A percentile compares a stretch with the other conserved stretches of the same genome.
Conservation (phyloP, 208 protist species). For the Crithidia expoeki region DNA sequence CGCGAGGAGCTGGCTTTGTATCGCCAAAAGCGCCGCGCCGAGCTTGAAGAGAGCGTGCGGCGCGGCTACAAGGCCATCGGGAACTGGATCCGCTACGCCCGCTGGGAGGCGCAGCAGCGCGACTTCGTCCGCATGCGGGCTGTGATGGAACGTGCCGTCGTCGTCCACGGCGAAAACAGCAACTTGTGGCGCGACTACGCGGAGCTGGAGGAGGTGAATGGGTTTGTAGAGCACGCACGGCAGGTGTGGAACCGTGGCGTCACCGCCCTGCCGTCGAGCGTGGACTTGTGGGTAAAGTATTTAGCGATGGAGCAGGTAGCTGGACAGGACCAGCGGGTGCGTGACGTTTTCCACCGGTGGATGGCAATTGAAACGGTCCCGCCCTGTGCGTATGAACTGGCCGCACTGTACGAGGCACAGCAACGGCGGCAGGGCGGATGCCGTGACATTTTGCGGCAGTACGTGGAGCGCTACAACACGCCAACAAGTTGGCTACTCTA, state of each 20-base stretch:
- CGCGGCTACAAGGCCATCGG: constrained; percentile 74
- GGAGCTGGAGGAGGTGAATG: constrained; percentile 98
- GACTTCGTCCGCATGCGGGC: constrained; percentile 95
- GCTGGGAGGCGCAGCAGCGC: constrained; percentile 97
- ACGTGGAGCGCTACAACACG: constrained; percentile 67
- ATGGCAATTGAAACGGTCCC: constrained; percentile 68
- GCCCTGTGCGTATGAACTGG: constrained; percentile 91
- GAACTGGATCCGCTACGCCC: constrained; percentile 97
- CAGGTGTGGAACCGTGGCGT: constrained; percentile 98
- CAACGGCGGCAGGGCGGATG: constrained; percentile 41
- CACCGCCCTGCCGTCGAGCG: constrained; percentile 92
- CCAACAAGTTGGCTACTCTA: constrained; percentile 90
- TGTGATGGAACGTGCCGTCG: constrained; percentile 95
- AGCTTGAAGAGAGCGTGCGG: constrained; percentile 95
- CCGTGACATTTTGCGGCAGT: constrained; percentile 65
- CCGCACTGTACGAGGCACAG: constrained; percentile 92
- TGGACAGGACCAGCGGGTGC: constrained; percentile 83
- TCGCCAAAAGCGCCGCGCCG: constrained; percentile 91
- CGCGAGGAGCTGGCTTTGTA: constrained; percentile 95
- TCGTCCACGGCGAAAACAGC: constrained; percentile 90
- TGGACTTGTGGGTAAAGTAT: constrained; percentile 98
- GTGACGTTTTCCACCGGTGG: constrained; percentile 97
- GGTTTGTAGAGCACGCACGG: constrained; percentile 96
- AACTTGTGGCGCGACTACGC: constrained; percentile 97
- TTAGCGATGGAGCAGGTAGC: constrained; percentile 97